Base-by-base conservation (phyloP, 331 rosid species). In the Pyrus hybrid region DNA sequence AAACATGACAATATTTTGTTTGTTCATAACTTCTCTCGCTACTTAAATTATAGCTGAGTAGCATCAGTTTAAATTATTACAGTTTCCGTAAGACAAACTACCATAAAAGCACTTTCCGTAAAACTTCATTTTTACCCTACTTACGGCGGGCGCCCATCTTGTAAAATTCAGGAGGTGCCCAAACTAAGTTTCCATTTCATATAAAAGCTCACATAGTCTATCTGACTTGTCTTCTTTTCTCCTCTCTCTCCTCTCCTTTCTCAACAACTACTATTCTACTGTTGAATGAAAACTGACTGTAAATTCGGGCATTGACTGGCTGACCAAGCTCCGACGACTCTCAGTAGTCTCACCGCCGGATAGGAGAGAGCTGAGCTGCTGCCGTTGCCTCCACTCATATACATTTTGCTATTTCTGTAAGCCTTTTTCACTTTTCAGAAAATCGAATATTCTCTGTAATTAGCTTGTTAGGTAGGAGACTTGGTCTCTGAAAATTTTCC, bases 301-400 rank as follows among this genome's bases (percentile, higher is more conserved):
- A 77, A 72, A 49, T 81, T 82, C 86, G 74, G 65, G 69, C 90
- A 87, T 85, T 88, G 96, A 86, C 91, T 84, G 43, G 11, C 43
- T 35, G 76, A 23, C 68, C 72, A 45, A 74, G 53, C 22, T 56
- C 67, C 43, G 43, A 8, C 63, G 82, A 35, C 77, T 35, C 1
- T 35, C 43, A 67, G 63, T 58, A 72, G 60, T 35, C 43, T 35
- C 75, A 66, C 64, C 5, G 25, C 22, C 64, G 76, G 91, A 91
- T 86, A 82, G 88, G 88, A 83, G 43, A 35, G 85, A 84, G 83
- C 75, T 86, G 23, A 79, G 82, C 68, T 79, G 68, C 78, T 3
- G 12, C 43, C 43, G 0, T 8, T 35, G 3, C 43, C 49, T 26
- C 21, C 77, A 80, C 71, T 79, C 72, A 8, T 37, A 35, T 8